Base-by-base conservation (phyloP, 2,329 filamentous ascomycete species). In the Fusarium compactum region DNA sequence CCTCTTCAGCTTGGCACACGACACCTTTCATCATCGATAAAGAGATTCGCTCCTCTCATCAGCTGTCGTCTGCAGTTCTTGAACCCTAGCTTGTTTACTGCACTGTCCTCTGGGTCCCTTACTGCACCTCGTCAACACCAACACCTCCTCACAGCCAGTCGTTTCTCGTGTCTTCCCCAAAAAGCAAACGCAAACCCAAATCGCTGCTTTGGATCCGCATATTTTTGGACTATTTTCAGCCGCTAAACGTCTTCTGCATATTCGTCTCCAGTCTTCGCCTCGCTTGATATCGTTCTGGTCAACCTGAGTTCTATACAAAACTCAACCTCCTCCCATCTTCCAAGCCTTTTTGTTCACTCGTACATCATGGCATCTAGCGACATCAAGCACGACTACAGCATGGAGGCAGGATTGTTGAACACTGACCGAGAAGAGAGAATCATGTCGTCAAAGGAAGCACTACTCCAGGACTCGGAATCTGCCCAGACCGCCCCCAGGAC, bases 321-420 rank as follows among this genome's bases (percentile, higher is more conserved):
- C 63, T 64, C 72, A 68, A 59, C 62, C 38, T 56, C 38, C 62
- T 53, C 62, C 69, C 69, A 53, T 41, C 60, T 56, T 59, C 59
- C 55, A 47, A 58, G 30, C 44, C 57, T 48, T 50, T 47, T 56
- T 47, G 27, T 62, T 57, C 50, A 51, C n/a, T 47, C 55, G n/a
- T 56, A 62, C 32, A 70, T 58, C 50, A 75, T 74, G 69, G 55
- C 69, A 52, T 67, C 64, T 62, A 47, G 58, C 56, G 69, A 74
- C 40, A 65, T 41, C 60, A 76, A 76, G 69, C 61, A 76, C 64
- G 69, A 76, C 60, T 70, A 75, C 72, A 75, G 66, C 71, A 74
- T 76, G 74, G 74, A 76, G 70, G 72, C 74, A 62, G 74, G 74
- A 76, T 63, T 76, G 58, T 68, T 75, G 69, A 76, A 57, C 72